Conservation (phyloP, 1,139 yeast species). For the Lodderomyces metapsilosis region DNA sequence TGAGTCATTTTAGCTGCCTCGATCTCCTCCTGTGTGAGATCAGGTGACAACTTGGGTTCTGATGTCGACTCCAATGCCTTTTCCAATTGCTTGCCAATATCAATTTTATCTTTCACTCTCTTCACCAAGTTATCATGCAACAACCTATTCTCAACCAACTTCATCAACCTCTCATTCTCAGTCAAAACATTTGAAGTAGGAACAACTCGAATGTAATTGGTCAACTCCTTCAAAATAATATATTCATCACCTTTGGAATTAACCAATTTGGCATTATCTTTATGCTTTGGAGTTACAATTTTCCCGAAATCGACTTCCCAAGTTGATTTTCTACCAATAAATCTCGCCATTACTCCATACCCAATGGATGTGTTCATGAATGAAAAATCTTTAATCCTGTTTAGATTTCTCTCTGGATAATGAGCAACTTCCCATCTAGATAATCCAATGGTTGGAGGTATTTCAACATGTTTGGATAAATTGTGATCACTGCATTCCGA, state of each 20-base stretch:
- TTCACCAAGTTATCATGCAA: conserved; percentile 27
- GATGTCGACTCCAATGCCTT: conserved; percentile 17
- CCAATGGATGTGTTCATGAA: conserved; percentile 30
- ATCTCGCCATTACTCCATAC: conserved; percentile 40
- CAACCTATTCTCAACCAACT: conserved; percentile 19
- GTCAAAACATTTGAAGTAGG: conserved; percentile 19
- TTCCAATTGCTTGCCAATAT: conserved; percentile 21
- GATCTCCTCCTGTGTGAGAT: conserved; percentile 18
- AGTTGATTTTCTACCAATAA: conserved; percentile 36
- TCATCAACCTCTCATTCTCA: conserved; percentile 17
- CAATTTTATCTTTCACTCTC: conserved; percentile 29
- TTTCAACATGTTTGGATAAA: conserved; percentile 32
- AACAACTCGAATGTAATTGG: conserved; percentile 29
- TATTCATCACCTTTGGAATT: conserved; percentile 43
- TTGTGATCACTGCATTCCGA: conserved; percentile 37
- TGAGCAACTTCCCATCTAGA: conserved; percentile 18
- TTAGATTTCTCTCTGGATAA: conserved; percentile 14
- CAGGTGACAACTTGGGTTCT: background rate
- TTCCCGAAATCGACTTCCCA: conserved; percentile 18
- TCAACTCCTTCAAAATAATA: conserved; percentile 36
- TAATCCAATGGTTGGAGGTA: conserved; percentile 41
- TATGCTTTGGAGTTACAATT: conserved; percentile 9
- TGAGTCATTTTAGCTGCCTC: conserved; percentile 22
- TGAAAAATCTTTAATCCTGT: conserved; percentile 22
- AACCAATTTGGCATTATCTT: conserved; percentile 26